Base-by-base conservation (phyloP, 1,284 basidiomycete genomes). In the Malassezia globosa region DNA sequence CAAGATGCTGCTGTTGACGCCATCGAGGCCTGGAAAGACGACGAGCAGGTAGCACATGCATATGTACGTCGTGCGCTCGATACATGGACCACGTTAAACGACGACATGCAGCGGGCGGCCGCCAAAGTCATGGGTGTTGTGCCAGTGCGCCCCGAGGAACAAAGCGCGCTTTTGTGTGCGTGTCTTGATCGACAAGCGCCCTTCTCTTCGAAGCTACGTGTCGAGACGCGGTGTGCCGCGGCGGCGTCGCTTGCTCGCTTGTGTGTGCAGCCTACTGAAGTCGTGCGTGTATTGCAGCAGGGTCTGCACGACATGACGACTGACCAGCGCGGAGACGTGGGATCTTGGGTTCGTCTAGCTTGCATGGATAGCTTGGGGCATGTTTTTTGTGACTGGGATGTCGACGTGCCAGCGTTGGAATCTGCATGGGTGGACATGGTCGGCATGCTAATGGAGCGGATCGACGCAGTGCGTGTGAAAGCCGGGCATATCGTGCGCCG, bases 321-420 rank as follows among this genome's bases (percentile, higher is more conserved):
- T 25, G 94, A 97, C 67, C 85, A 94, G 72, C 80, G 94, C 49
- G 94, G 94, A 4, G 94, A 99, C 66, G 85, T 99, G 21, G 94
- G 94, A 23, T 95, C 90, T 0, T 96, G 90, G 90, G 80, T 94
- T 24, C 83, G 94, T 42, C 77, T 84, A n/a, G 51, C 81, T 34
- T 81, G 81, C 64, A 76, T 87, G 54, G 76, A 77, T 41, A 81
- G 82, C 14, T 64, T 87, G 14, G 35, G 55, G 24, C 48, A 60
- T 1, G 7, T 24, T 5, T 18, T 29, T 4, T 21, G 1, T 34
- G 29, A 13, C 46, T 40, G n/a, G 31, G 4, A 62, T 5, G 13
- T 37, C 1, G 44, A 58, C 7, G 34, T 29, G 0, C 10, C 21
- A 13, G 52, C 66, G 4, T 54, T 64, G 2, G 8, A 7, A 0